Evolutionary conservation across 192 early-diverging fungal species (phyloP), one percentile per base, ranked within the genome.

Genomic region (Obelidium mucronatum): DNA sequence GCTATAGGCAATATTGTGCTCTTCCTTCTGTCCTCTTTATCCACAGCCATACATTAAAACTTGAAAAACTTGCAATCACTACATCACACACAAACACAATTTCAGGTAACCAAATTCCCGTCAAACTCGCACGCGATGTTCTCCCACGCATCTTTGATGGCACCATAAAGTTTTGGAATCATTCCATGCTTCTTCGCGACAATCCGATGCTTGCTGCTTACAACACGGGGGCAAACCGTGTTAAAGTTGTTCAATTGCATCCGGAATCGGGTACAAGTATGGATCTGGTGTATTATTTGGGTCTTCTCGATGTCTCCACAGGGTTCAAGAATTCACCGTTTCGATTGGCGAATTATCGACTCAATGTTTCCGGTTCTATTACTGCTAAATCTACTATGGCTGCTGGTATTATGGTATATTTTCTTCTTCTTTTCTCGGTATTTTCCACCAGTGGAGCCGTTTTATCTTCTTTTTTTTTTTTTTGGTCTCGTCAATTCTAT

Each of bases 131-230:
- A 11, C 56, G 56, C 24, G 24, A 8, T 8, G 56, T 33, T 8
- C 56, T 59, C 24, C 56, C 56, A 24, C 6, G 56, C 8, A 59
- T 59, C 31, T 59, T 59, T 59, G 56, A 59, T 24, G 56, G 56
- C 6, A 59, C 56, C 8, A 59, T 59, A 6, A 59, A 8, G 13
- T 24, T 30, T 30, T 59, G 56, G 56, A 59, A 59, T 59, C 13
- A 59, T 24, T 24, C 56, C 11, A 8, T 59, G 13, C 56, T 59
- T 1, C 6, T 59, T 24, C 26, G 26, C 31, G 56, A 59, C 56
- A 59, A 59, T 59, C 31, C 56, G 31, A 22, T 59, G 8, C 24
- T 59, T 6, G 56, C 56, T 8, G 8, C 8, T 59, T 13, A 22
- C 31, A 30, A 24, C 31, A 22, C 56, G 24, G 24, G 15, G 6